phyloP scores from a whole-genome alignment of 352 stramenopile species.

The Ophiocytium majus region DNA sequence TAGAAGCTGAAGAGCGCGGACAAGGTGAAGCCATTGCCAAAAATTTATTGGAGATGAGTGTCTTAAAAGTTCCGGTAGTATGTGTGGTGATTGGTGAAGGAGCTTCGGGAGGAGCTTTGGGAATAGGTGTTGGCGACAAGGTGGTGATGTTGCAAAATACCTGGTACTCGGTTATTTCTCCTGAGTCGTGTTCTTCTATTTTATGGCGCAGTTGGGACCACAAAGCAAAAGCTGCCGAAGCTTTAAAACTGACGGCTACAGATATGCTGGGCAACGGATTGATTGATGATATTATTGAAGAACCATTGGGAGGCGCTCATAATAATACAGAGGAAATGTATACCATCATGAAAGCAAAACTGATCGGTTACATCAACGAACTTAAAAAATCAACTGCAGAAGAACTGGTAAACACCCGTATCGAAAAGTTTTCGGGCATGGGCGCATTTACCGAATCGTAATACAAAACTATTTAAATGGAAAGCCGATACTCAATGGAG shows the following conservation, averaged over 20 bases:
- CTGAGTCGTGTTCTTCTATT: conserved; percentile 5
- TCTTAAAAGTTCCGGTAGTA: conserved; percentile 1
- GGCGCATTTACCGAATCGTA: background rate
- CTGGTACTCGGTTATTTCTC: conserved; percentile 14
- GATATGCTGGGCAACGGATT: conserved; percentile 1
- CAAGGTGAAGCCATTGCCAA: conserved; percentile 11
- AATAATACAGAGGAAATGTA: conserved; percentile 1
- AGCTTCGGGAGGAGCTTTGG: background rate
- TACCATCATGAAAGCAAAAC: background rate
- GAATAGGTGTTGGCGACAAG: conserved; percentile 13
- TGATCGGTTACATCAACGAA: background rate
- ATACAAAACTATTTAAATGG: background rate
- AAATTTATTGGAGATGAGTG: conserved; percentile 3
- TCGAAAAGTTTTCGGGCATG: conserved; percentile 1
- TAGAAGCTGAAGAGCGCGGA: conserved; percentile 11
- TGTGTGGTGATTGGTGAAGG: conserved; percentile 6
- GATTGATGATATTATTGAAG: background rate
- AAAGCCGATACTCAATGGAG: no score
- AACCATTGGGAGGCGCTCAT: background rate
- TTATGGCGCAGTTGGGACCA: background rate
- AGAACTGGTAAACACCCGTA: background rate
- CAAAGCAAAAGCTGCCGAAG: conserved; percentile 4
- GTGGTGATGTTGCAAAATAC: conserved; percentile 10
- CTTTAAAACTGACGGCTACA: conserved; percentile 1
- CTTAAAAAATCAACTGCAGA: background rate